phyloP scores from a whole-genome alignment of 2,329 filamentous ascomycete genomes.

The Parastagonospora avenae region DNA sequence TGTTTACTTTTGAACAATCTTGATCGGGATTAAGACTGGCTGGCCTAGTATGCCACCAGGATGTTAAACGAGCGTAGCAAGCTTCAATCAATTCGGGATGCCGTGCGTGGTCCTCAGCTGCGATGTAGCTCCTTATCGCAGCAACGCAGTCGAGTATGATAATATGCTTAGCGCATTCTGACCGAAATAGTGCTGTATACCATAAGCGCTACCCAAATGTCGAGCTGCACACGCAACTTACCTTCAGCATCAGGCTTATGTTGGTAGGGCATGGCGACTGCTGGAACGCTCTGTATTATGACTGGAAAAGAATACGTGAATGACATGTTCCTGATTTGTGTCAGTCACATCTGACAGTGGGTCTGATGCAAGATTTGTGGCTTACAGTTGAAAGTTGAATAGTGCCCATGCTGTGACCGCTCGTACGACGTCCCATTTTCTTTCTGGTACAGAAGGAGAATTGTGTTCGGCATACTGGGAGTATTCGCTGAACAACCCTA shows the following conservation, averaged over 20 bases:
- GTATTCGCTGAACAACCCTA: conserved; percentile 30
- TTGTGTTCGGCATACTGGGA: conserved; percentile 8
- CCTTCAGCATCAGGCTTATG: conserved; percentile 22
- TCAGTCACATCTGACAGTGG: conserved; percentile 8
- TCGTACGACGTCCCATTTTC: conserved; percentile 27
- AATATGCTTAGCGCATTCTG: conserved; percentile 31
- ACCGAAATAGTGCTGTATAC: conserved; percentile 31
- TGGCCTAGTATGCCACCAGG: conserved; percentile 30
- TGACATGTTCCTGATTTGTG: conserved; percentile 27
- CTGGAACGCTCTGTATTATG: conserved; percentile 26
- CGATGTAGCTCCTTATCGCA: conserved; percentile 15
- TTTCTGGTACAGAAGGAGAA: conserved; percentile 15
- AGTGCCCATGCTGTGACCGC: conserved; percentile 37
- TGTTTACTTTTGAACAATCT: conserved; percentile 27
- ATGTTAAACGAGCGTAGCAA: conserved; percentile 24
- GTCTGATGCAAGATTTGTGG: not conserved
- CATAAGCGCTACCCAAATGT: not conserved
- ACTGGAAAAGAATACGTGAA: conserved; percentile 30
- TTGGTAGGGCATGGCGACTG: conserved; percentile 29
- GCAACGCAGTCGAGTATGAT: conserved; percentile 32
- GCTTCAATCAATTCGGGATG: conserved; percentile 23
- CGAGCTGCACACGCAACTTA: conserved; percentile 3
- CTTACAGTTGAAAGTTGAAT: conserved; percentile 42
- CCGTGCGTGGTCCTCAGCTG: not conserved
- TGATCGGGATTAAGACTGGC: conserved; percentile 22